These are phyloP conservation scores for Coemansia sp. DNA, from an alignment of 371 early-diverging fungal species.

Conservation along the genomic window DNA sequence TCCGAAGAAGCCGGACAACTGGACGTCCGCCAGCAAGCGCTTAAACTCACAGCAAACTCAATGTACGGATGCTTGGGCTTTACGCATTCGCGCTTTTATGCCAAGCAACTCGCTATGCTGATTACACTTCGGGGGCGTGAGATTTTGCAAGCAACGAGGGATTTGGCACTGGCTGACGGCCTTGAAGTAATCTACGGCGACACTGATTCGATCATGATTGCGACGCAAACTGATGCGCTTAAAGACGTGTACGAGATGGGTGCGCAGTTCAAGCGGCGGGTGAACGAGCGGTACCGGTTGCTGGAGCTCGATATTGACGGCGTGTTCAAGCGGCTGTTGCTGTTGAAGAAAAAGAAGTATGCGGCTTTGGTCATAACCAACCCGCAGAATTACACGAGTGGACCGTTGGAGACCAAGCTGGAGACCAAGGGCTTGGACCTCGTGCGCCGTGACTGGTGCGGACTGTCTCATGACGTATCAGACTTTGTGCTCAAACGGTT, in stretches of 20 bases:
- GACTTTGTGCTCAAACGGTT: conserved; percentile 76
- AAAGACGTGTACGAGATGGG: conserved; percentile 81
- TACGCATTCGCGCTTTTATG: conserved; percentile 94
- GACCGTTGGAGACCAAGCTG: conserved; percentile 54
- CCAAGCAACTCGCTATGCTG: conserved; percentile 96
- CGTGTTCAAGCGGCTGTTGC: conserved; percentile 86
- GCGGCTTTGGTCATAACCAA: conserved; percentile 83
- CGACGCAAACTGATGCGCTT: conserved; percentile 82
- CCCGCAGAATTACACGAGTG: conserved; percentile 48
- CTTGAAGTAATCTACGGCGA: conserved; percentile 99
- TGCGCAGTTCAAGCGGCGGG: conserved; percentile 72
- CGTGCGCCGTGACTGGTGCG: conserved; percentile 98
- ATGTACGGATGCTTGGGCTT: conserved; percentile 99
- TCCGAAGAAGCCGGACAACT: conserved; percentile 66
- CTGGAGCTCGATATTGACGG: conserved; percentile 99
- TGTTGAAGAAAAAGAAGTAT: conserved; percentile 99
- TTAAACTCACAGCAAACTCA: conserved; percentile 98
- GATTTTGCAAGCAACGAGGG: conserved; percentile 93
- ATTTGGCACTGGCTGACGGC: conserved; percentile 73
- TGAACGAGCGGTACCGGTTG: conserved; percentile 89
- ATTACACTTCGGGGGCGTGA: conserved; percentile 98
- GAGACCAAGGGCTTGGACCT: conserved; percentile 99
- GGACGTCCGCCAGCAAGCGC: conserved; percentile 95
- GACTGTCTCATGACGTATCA: conserved; percentile 85
- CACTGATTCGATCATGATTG: conserved; percentile 99